A percentile compares a stretch with the other conserved stretches of the same genome.
These are phyloP conservation scores for Amanita pallidorosea DNA, from an alignment of 768 basidiomycete species.

Conservation along the genomic window DNA sequence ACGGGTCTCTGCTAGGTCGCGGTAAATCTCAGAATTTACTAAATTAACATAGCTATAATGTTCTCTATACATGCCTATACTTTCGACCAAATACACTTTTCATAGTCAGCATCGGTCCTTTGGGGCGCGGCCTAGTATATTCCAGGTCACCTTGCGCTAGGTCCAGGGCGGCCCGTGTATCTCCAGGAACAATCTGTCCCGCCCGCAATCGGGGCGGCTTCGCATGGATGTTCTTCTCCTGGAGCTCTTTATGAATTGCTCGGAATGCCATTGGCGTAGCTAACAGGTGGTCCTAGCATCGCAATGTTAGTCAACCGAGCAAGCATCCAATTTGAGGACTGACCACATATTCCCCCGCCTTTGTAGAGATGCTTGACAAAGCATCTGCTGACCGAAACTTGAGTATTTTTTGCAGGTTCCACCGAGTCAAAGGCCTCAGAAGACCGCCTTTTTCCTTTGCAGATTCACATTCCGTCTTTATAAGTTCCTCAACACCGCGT, in stretches of 20 bases:
- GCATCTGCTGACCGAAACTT: slow-evolving; percentile 43
- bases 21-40: too few relatives aligned
- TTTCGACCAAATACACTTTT: slow-evolving; percentile 22
- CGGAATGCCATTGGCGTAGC: slow-evolving; percentile 50
- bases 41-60: too few relatives aligned
- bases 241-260: slow-evolving; percentile 32
- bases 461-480: slow-evolving; percentile 38
- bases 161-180: slow-evolving; percentile 41
- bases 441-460: slow-evolving; percentile 25
- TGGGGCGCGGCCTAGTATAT: slow-evolving; percentile 14
- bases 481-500: slow-evolving; percentile 28
- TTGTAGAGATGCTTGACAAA: slow-evolving; percentile 35
- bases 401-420: slow-evolving; percentile 68
- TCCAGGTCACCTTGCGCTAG: slow-evolving; percentile 45
- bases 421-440: slow-evolving; percentile 56
- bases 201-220: slow-evolving; percentile 28
- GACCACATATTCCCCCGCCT: slow-evolving; percentile 59
- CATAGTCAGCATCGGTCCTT: slow-evolving; percentile 16
- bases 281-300: slow-evolving; percentile 49
- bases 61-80: slow-evolving; percentile 10
- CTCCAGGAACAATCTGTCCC: slow-evolving; percentile 49
- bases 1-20: too few relatives aligned
- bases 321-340: slow-evolving; percentile 16
- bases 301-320: slow-evolving; percentile 9
- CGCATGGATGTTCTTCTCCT: slow-evolving; percentile 20